These are phyloP conservation scores for Ogataea ganodermae DNA, from an alignment of 805 yeast genomes.

Conservation along the genomic window DNA sequence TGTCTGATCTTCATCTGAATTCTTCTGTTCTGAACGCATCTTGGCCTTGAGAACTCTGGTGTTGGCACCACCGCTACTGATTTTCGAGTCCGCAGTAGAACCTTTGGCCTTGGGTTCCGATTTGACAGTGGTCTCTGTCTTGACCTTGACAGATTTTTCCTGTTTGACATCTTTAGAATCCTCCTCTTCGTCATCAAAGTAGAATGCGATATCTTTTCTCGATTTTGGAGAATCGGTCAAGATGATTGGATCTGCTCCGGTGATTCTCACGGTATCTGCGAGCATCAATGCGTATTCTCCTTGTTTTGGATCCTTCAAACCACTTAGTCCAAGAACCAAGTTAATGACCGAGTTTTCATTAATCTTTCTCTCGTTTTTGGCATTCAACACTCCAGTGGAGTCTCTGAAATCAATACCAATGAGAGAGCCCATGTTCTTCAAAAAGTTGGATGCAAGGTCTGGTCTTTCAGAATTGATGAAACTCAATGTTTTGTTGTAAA, in stretches of 20 bases:
- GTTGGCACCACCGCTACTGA: slow-evolving; percentile 37
- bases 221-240: slow-evolving; percentile 75
- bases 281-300: slow-evolving; percentile 70
- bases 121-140: slow-evolving; percentile 14
- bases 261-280: slow-evolving; percentile 78
- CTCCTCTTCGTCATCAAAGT: slow-evolving; percentile 72
- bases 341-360: slow-evolving; percentile 75
- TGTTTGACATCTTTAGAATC: slow-evolving; percentile 38
- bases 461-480: slow-evolving; percentile 64
- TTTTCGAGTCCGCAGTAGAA: slow-evolving; percentile 18
- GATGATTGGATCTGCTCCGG: slow-evolving; percentile 59
- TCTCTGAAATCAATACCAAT: slow-evolving; percentile 91
- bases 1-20: slow-evolving; percentile 76
- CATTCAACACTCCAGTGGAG: slow-evolving; percentile 67
- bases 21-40: slow-evolving; percentile 72
- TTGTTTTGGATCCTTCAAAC: slow-evolving; percentile 52
- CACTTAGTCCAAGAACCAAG: slow-evolving; percentile 74
- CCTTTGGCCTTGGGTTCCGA: slow-evolving; percentile 7
- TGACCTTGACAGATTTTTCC: slow-evolving; percentile 30
- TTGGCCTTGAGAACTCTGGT: slow-evolving; percentile 78
- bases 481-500: slow-evolving; percentile 64
- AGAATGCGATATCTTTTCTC: slow-evolving; percentile 77
- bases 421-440: slow-evolving; percentile 83
- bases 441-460: slow-evolving; percentile 61
- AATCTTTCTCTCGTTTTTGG: slow-evolving; percentile 67